Evolutionary conservation across 2,329 filamentous ascomycete genomes (phyloP), one percentile per base, ranked within the genome.

Genomic region (Ceratocystis ficicola): DNA sequence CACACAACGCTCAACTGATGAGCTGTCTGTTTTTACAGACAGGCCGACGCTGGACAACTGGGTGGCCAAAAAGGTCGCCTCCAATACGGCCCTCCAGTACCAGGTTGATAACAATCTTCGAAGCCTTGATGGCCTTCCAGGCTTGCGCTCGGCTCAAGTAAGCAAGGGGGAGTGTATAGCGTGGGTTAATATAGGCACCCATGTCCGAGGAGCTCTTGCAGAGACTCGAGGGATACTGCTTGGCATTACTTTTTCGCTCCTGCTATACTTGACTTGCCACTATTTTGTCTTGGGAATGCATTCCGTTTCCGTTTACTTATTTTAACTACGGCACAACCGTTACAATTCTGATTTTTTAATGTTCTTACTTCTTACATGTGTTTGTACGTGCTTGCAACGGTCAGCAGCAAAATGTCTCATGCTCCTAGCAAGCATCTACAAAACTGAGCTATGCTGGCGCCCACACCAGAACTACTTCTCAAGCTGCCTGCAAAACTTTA

Each of bases 91-190:
- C 69, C 74, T 76, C 7, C 74, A 76, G n/a, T 88, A 86, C 70
- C 84, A 84, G 71, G 76, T 75, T 25, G 72, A 77, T 68, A 81
- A 79, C 70, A 88, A 88, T 70, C 70, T 75, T 1, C 69, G 71
- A 60, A 84, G 81, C 72, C 75, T 87, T 57, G 84, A 87, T 69
- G 83, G 82, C 1, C 73, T 86, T 22, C 81, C 83, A 0, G 84
- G 83, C 0, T 71, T 87, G 69, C 77, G 75, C 66, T 75, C 76
- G 4, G 84, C 83, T 25, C 76, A 83, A 68, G 75, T 77, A 57
- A 77, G 77, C 32, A 73, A 73, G 1, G 81, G 81, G 1, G 76
- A 84, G 73, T 74, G 72, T 67, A 66, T 83, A 50, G 77, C 76
- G 32, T 79, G 17, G 76, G 76, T 20, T 77, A 82, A 62, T 68